Evolutionary conservation across 441 rosid species (phyloP), one percentile per base, ranked within the genome.

Genomic region (Geranium incanum): DNA sequence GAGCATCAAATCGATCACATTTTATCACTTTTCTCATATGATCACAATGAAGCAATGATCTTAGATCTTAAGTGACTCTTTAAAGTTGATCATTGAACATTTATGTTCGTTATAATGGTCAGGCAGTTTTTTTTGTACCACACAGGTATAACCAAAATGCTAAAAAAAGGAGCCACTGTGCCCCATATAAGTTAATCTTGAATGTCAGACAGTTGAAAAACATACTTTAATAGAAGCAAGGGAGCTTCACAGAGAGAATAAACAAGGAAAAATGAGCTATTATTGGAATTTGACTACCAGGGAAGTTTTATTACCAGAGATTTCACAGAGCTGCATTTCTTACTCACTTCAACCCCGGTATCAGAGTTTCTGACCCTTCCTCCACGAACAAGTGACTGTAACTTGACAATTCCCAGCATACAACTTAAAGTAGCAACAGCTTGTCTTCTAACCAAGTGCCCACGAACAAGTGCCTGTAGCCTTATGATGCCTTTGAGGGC

Each of bases 401-500:
- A 68, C 78, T 80, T 87, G 37, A 88, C 83, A 74, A 85, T 77
- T 37, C 86, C 84, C 81, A 80, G 83, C 57, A 86, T 71, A 81
- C 89, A 84, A 0, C 68, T 77, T 74, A 86, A 80, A 13, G 94
- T 88, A 65, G 91, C 87, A 81, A 84, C 79, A 59, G 91, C 94
- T 84, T 88, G 89, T 76, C 86, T 84, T 78, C 91, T 83, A 45
- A 88, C 89, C 75, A 88, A 79, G 79, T 76, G 88, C 63, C 94
- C 91, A 72, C 91, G 89, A 70, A 87, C 78, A 66, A 85, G 74
- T 62, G 91, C 89, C 78, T 88, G 94, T 72, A 88, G 66, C 83
- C 78, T 84, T 69, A 79, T 75, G 45, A 84, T 76, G 71, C 88
- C 83, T 81, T 87, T 87, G 67, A 88, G 86, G 16, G 77, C 82